These are phyloP conservation scores for Rhizoctonia solani DNA, from an alignment of 1,284 basidiomycete genomes.

Conservation along the genomic window DNA sequence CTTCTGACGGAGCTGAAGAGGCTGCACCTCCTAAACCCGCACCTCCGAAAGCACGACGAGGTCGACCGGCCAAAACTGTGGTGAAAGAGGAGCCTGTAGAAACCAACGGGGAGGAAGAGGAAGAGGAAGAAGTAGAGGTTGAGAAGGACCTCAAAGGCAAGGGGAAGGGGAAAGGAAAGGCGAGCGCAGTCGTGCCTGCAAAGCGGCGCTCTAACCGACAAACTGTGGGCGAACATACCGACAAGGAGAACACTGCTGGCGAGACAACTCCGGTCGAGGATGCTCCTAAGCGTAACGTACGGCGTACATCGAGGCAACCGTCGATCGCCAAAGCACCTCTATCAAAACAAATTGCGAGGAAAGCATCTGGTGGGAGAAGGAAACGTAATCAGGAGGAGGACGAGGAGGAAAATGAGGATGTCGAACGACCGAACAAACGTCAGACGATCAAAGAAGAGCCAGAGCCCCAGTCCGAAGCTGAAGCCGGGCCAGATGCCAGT, in stretches of 20 bases:
- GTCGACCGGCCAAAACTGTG: conserved; percentile 15
- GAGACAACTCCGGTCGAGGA: conserved; percentile 29
- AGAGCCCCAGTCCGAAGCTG: conserved; percentile 3
- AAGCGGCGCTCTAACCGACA: conserved; percentile 27
- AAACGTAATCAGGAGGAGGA: conserved; percentile 23
- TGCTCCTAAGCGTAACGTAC: conserved; percentile 22
- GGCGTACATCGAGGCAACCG: conserved; percentile 27
- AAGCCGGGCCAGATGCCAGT: background rate
- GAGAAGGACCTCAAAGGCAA: background rate
- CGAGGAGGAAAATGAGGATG: conserved; percentile 7
- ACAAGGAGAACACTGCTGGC: conserved; percentile 27
- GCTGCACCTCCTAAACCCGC: conserved; percentile 18
- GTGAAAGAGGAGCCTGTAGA: no score
- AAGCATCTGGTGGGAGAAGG: conserved; percentile 27
- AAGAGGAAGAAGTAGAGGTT: conserved; percentile 14
- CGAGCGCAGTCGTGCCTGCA: conserved; percentile 30
- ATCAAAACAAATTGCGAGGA: conserved; percentile 8
- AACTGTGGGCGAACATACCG: conserved; percentile 27
- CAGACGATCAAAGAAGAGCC: conserved; percentile 25
- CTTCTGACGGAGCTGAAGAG: conserved; percentile 25
- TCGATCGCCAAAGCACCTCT: conserved; percentile 11
- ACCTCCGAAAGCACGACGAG: conserved; percentile 7
- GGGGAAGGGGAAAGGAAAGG: conserved; percentile 29
- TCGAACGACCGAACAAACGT: conserved; percentile 13
- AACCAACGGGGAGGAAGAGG: no score